These are phyloP conservation scores for Cyberlindnera mycetangii DNA, from an alignment of 805 yeast genomes.

Conservation along the genomic window DNA sequence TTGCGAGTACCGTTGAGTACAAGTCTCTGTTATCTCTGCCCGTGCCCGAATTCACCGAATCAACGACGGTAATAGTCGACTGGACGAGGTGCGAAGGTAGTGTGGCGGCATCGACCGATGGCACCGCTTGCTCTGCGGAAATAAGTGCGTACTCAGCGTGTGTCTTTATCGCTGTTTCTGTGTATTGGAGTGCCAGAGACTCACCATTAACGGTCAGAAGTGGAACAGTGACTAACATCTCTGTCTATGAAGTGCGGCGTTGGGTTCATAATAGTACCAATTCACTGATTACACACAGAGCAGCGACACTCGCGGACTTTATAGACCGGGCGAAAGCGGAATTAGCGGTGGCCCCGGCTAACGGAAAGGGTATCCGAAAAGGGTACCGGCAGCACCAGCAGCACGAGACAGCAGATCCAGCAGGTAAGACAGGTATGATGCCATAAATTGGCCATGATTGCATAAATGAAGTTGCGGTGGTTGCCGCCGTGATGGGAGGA, in stretches of 20 bases:
- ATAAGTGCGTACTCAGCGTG: constrained; percentile 3
- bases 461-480: too few relatives aligned
- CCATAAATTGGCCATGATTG: too few relatives aligned
- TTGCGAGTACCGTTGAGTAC: constrained; percentile 42
- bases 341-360: background rate
- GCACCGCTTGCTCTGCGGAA: background rate
- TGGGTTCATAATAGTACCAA: too few relatives aligned
- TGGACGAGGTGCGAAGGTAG: constrained; percentile 13
- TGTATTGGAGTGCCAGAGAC: constrained; percentile 2
- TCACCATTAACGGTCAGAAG: background rate
- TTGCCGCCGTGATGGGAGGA: too few relatives aligned
- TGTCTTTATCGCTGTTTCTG: constrained; percentile 2
- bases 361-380: background rate
- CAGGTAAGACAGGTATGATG: too few relatives aligned
- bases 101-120: background rate
- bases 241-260: background rate
- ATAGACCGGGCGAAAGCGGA: background rate
- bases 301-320: background rate
- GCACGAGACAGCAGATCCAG: too few relatives aligned
- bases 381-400: too few relatives aligned
- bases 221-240: background rate
- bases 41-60: constrained; percentile 36
- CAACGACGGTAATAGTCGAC: constrained; percentile 29
- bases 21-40: constrained; percentile 37
- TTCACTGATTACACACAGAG: background rate